Percentiles rank a stretch among this genome's conserved stretches.
Conservation (phyloP, 2,329 filamentous ascomycete species). For the Claviceps sp. region DNA sequence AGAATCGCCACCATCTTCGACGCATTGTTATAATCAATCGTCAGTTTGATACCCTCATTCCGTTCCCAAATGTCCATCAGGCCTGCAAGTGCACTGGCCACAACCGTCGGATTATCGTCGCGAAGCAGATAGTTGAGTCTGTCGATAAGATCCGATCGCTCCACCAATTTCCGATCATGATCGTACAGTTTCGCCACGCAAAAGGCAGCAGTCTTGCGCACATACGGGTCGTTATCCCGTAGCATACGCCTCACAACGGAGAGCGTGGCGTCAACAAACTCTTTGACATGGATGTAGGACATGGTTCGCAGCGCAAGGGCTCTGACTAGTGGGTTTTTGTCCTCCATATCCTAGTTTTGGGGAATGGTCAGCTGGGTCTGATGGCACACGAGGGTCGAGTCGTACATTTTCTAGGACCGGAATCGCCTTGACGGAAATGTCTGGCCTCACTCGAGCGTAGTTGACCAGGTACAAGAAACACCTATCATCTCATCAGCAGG, state of each 20-base stretch:
- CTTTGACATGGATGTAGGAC: constrained; percentile 91
- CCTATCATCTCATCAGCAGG: constrained; percentile 35
- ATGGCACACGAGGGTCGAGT: neutral
- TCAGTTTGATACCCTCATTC: constrained; percentile 93
- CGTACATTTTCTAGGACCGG: constrained; percentile 70
- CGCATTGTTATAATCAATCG: constrained; percentile 92
- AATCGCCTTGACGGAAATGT: constrained; percentile 85
- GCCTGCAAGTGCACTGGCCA: constrained; percentile 80
- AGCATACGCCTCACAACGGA: constrained; percentile 72
- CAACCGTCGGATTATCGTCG: constrained; percentile 95
- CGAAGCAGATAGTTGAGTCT: constrained; percentile 76
- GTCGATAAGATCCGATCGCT: constrained; percentile 84
- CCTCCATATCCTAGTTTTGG: constrained; percentile 66
- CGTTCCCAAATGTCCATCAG: constrained; percentile 98
- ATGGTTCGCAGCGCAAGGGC: constrained; percentile 88
- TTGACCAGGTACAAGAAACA: constrained; percentile 97
- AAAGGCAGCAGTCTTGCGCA: constrained; percentile 92
- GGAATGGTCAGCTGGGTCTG: neutral
- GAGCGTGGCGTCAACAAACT: constrained; percentile 87
- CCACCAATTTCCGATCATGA: constrained; percentile 81
- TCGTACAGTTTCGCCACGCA: constrained; percentile 97
- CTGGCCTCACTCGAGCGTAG: constrained; percentile 87
- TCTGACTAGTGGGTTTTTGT: constrained; percentile 80
- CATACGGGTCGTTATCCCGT: constrained; percentile 81
- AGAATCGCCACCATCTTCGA: constrained; percentile 97